phyloP scores from a whole-genome alignment of 345 rosid genomes.

The Trapa incisa region DNA sequence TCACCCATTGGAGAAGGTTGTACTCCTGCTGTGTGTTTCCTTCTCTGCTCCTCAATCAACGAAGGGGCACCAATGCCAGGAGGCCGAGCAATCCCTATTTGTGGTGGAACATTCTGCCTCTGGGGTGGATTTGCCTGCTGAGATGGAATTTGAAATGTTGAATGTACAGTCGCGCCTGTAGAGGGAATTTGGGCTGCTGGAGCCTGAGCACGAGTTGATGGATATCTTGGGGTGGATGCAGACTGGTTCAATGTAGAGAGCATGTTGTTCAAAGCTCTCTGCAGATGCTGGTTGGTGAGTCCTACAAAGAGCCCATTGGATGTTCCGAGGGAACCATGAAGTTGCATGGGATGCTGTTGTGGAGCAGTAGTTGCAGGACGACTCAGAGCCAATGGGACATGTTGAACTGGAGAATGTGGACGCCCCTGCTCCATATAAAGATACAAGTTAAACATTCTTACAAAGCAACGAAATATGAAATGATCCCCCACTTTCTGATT shows the following conservation, averaged over 20 bases:
- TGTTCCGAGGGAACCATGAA: slow-evolving; percentile 10
- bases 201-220: slow-evolving; percentile 25
- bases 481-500: too few relatives aligned
- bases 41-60: slow-evolving; percentile 19
- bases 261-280: slow-evolving; percentile 20
- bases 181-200: slow-evolving; percentile 24
- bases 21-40: slow-evolving; percentile 14
- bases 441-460: too few relatives aligned
- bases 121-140: slow-evolving; percentile 27
- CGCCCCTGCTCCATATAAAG: too few relatives aligned
- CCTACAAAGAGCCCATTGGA: slow-evolving; percentile 14
- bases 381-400: background rate
- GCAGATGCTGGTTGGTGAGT: slow-evolving; percentile 23
- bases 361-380: background rate
- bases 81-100: slow-evolving; percentile 9
- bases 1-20: background rate
- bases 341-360: slow-evolving; percentile 10
- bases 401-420: too few relatives aligned
- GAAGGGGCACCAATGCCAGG: slow-evolving; percentile 19
- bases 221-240: slow-evolving; percentile 19
- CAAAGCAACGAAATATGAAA: too few relatives aligned
- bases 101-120: slow-evolving; percentile 18
- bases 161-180: background rate
- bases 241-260: slow-evolving; percentile 30
- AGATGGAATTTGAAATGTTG: slow-evolving; percentile 13